These are phyloP conservation scores for Xenosphaeropsis pyriputrescens DNA, from an alignment of 2,329 filamentous ascomycete genomes.

Conservation along the genomic window DNA sequence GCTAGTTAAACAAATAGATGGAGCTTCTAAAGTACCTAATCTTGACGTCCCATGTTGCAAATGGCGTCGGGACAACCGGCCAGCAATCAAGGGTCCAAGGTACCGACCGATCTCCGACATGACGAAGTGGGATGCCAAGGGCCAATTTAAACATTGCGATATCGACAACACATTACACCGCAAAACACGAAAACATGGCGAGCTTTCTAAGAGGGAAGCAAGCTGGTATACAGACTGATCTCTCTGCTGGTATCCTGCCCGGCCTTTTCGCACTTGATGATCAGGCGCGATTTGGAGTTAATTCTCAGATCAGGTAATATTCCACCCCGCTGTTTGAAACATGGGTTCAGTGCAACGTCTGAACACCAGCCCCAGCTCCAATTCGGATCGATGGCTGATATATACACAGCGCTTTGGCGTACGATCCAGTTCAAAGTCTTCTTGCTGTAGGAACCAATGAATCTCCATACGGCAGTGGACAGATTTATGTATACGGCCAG, in stretches of 20 bases:
- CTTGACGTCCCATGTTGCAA: neutral
- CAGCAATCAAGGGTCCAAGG: too few species aligned
- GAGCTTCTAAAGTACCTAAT: neutral
- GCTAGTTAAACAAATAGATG: neutral
- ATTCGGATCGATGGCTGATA: conserved; percentile 1
- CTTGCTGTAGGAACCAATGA: conserved; percentile 84
- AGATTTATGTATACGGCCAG: conserved; percentile 81
- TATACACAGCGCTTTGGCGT: conserved; percentile 55
- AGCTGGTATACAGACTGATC: conserved; percentile 79
- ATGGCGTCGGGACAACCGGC: too few species aligned
- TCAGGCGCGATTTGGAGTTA: conserved; percentile 69
- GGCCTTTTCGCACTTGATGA: conserved; percentile 76
- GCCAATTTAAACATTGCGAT: too few species aligned
- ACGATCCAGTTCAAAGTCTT: conserved; percentile 87
- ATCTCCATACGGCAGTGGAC: conserved; percentile 70
- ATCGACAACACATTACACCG: neutral
- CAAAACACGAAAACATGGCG: conserved; percentile 43
- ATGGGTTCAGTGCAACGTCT: too few species aligned
- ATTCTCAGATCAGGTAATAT: conserved; percentile 51
- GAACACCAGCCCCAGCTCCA: neutral
- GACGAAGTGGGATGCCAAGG: neutral
- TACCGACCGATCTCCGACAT: too few species aligned
- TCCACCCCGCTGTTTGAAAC: neutral
- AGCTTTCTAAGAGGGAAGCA: conserved; percentile 86
- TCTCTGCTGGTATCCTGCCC: conserved; percentile 67